These are phyloP conservation scores for Mycena haematopus DNA, from an alignment of 768 basidiomycete genomes.

Conservation along the genomic window DNA sequence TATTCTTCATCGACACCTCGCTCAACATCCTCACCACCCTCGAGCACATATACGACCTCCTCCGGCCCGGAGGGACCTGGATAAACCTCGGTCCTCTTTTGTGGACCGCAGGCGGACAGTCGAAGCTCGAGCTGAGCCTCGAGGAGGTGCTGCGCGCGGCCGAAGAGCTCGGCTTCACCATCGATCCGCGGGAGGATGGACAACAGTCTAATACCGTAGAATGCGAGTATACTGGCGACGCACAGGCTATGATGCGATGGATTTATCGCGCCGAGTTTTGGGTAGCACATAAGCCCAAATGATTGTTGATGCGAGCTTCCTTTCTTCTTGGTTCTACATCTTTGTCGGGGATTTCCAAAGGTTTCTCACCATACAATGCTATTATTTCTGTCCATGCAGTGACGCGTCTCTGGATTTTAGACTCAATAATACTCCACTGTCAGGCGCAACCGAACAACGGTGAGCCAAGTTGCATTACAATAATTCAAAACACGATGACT, in stretches of 20 bases:
- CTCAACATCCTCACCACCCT: constrained; percentile 59
- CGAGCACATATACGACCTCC: constrained; percentile 60
- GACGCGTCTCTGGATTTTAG: no score
- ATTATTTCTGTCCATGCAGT: no score
- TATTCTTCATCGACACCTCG: constrained; percentile 73
- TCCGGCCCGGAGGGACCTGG: constrained; percentile 71
- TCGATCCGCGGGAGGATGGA: constrained; percentile 38
- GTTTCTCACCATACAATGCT: no score
- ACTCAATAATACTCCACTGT: no score
- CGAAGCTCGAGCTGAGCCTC: constrained; percentile 63
- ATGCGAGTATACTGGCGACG: constrained; percentile 71
- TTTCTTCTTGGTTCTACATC: no score
- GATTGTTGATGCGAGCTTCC: background rate
- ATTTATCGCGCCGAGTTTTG: constrained; percentile 73
- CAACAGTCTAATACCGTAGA: constrained; percentile 51
- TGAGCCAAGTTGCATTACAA: no score
- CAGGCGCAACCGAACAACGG: no score
- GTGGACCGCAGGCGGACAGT: constrained; percentile 62
- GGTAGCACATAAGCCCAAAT: constrained; percentile 55
- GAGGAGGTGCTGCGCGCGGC: constrained; percentile 66
- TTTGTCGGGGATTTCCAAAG: no score
- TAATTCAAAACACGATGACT: background rate
- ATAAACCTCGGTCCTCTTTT: constrained; percentile 75
- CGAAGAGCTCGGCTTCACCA: constrained; percentile 60
- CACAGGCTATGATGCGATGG: constrained; percentile 73